phyloP scores from a whole-genome alignment of 768 basidiomycete species.

The Dioszegia aurantiaca region DNA sequence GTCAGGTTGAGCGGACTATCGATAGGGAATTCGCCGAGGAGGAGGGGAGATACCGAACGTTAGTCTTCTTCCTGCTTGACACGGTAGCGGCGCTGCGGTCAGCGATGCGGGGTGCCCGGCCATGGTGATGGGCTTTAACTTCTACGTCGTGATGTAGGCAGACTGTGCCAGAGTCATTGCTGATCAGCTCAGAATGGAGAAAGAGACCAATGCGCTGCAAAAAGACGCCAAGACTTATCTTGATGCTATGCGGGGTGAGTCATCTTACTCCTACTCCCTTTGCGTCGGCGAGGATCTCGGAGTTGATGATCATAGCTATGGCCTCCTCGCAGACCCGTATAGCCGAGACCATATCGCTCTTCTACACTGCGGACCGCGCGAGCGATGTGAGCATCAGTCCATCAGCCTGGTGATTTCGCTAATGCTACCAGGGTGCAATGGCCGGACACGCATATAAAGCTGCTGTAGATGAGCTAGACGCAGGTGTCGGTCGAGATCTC shows the following conservation, averaged over 20 bases:
- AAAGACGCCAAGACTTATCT: constrained; percentile 93
- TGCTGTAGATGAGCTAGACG: constrained; percentile 89
- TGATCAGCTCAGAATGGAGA: constrained; percentile 72
- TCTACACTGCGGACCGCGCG: constrained; percentile 64
- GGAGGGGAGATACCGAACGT: constrained; percentile 86
- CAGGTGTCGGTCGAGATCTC: constrained; percentile 75
- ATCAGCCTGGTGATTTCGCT: constrained; percentile 1
- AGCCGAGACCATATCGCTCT: constrained; percentile 87
- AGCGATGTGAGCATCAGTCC: constrained; percentile 52
- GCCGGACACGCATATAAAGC: constrained; percentile 93
- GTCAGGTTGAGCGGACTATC: constrained; percentile 92
- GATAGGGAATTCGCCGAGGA: constrained; percentile 91
- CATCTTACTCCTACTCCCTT: background rate
- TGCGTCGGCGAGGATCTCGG: background rate
- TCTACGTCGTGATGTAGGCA: too few species aligned
- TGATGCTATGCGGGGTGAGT: constrained; percentile 86
- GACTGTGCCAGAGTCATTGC: background rate
- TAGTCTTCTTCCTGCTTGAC: constrained; percentile 46
- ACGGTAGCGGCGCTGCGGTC: too few species aligned
- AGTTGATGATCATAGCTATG: constrained; percentile 65
- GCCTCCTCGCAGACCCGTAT: constrained; percentile 85
- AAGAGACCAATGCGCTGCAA: constrained; percentile 87
- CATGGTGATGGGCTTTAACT: background rate
- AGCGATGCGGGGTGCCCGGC: too few species aligned
- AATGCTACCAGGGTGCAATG: constrained; percentile 68